Conservation (phyloP, 805 yeast genomes). For the Blastobotrys attinorum region DNA sequence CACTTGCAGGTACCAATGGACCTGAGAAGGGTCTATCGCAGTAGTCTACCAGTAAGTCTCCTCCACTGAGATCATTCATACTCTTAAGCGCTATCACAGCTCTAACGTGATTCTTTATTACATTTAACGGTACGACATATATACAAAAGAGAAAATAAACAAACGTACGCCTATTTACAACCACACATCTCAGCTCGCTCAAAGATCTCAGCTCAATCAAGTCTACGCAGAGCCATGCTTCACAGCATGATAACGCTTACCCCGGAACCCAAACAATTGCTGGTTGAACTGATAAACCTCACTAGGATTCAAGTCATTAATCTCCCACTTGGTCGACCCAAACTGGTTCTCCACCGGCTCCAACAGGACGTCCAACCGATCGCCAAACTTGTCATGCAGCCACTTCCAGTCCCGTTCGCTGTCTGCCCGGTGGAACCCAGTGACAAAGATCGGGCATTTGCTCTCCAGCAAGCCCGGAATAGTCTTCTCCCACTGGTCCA, state of each 20-base stretch:
- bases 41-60: too few species aligned
- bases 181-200: too few species aligned
- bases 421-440: constrained; percentile 81
- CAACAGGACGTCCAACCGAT: constrained; percentile 76
- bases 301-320: constrained; percentile 85
- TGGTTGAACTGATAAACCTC: constrained; percentile 91
- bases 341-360: constrained; percentile 65
- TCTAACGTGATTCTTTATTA: too few species aligned
- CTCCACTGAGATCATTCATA: too few species aligned
- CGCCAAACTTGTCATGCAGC: constrained; percentile 54
- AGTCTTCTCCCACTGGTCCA: constrained; percentile 76
- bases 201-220: background rate
- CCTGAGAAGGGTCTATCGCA: too few species aligned
- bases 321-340: constrained; percentile 87
- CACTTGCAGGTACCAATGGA: too few species aligned
- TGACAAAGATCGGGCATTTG: constrained; percentile 84
- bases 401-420: constrained; percentile 61
- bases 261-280: constrained; percentile 84
- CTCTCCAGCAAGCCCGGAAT: constrained; percentile 84
- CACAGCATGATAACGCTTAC: constrained; percentile 92
- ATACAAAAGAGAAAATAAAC: background rate
- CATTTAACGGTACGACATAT: too few species aligned
- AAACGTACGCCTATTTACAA: constrained; percentile 1
- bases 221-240: constrained; percentile 6
- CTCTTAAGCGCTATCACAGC: too few species aligned